Evolutionary conservation across 208 protist species (phyloP).

Genomic region (Phytomonas francai): DNA sequence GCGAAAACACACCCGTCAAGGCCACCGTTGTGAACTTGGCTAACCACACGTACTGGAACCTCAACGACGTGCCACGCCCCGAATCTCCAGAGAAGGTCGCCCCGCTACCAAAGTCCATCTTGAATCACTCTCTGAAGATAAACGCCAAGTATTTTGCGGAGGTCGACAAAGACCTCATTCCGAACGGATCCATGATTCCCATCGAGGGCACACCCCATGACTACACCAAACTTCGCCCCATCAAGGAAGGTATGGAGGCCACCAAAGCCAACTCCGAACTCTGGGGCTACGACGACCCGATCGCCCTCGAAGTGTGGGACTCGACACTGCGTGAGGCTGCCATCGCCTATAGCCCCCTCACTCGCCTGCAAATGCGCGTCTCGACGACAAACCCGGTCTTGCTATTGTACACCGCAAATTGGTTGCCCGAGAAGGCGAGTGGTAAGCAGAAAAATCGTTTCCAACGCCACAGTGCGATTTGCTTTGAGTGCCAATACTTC

Average conservation of each 20-base stretch:
- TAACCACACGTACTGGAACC: constrained; percentile 79
- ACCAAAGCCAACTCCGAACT: constrained; percentile 15
- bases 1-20: constrained; percentile 46
- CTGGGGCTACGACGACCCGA: constrained; percentile 70
- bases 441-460: constrained; percentile 54
- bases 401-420: constrained; percentile 61
- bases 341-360: constrained; percentile 51
- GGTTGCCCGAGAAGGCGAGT: constrained; percentile 37
- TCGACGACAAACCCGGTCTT: constrained; percentile 60
- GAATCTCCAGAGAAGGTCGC: constrained; percentile 9
- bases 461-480: constrained; percentile 45
- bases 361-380: constrained; percentile 52
- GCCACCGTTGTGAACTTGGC: constrained; percentile 69
- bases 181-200: constrained; percentile 32
- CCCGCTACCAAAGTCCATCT: constrained; percentile 27
- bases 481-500: constrained; percentile 75
- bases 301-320: constrained; percentile 70
- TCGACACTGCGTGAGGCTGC: constrained; percentile 52
- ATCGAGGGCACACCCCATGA: constrained; percentile 41
- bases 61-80: constrained; percentile 56
- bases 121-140: constrained; percentile 51
- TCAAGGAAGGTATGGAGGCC: constrained; percentile 46
- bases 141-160: constrained; percentile 39
- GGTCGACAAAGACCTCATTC: constrained; percentile 34
- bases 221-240: constrained; percentile 33